Evolutionary conservation across 768 basidiomycete genomes (phyloP), one percentile per base, ranked within the genome.

Genomic region (Suillus americanus): DNA sequence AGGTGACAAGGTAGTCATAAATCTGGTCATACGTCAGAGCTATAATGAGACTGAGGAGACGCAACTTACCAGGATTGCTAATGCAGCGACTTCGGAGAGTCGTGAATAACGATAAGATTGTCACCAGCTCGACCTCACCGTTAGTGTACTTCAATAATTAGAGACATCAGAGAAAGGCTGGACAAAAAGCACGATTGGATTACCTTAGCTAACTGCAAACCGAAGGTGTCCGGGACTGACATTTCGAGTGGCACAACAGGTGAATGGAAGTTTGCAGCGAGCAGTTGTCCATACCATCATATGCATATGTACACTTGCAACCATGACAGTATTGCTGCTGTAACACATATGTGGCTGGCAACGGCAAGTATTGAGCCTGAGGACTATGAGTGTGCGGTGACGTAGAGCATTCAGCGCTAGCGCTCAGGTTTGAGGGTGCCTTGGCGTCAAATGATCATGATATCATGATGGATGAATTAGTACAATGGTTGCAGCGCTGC

Each of bases 151-250:
- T 28, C 2, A 51, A 28, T 51, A 9, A 33, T 12, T 3, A 13
- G 5, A 54, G 20, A 33, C 3, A 33, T 54, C 7, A 54, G 53
- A 54, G 20, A 33, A 33, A 6, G 18, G 20, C 5, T 33, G 53
- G 8, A 18, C 10, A 33, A 33, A 50, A 20, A 13, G 10, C 5
- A 20, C 30, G 9, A 13, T 12, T 13, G 10, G 6, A 20, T 54
- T 54, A 54, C 53, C 53, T 54, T 54, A 30, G 30, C 53, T 33
- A 54, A 33, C 53, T 54, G 53, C 5, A 54, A 54, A 33, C 53
- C 53, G 3, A 54, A 33, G 30, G 18, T n/a, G 10, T 33, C 53
- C 5, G 10, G 18, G 10, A 10, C 30, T 13, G 53, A n/a, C 53
- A 54, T 54, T 33, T 54, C 20, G 30, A 33, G 53, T 54, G 3